Percentiles rank a stretch among this genome's conserved stretches.
Conservation (phyloP, 208 protist species). For the Phytomonas sp. region DNA sequence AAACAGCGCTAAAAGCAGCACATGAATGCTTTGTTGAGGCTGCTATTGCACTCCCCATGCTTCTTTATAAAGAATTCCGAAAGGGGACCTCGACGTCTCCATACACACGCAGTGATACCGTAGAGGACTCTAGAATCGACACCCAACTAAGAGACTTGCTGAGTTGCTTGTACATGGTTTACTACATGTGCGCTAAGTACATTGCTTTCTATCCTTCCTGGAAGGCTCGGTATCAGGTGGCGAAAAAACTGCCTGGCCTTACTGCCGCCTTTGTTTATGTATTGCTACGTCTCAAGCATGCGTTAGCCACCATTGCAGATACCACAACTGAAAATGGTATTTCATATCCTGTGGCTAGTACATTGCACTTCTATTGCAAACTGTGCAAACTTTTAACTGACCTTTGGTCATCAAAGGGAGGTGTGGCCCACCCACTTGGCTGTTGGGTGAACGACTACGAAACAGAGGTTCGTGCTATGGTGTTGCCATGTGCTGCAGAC, state of each 20-base stretch:
- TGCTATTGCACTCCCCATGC: constrained; percentile 9
- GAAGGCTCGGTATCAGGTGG: constrained; percentile 59
- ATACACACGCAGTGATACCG: background rate
- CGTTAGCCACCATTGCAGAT: background rate
- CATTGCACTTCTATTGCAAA: background rate
- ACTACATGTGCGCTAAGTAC: constrained; percentile 24
- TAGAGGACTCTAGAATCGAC: background rate
- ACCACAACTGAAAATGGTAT: background rate
- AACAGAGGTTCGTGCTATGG: constrained; percentile 48
- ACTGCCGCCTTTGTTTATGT: constrained; percentile 20
- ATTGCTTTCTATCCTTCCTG: constrained; percentile 29
- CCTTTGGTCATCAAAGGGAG: background rate
- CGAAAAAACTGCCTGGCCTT: constrained; percentile 36
- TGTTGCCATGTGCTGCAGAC: constrained; percentile 23
- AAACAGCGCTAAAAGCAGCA: constrained; percentile 39
- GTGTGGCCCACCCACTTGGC: constrained; percentile 14
- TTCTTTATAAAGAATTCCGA: background rate
- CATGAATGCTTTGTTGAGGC: constrained; percentile 40
- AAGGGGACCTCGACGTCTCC: background rate
- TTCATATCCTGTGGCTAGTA: background rate
- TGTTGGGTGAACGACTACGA: constrained; percentile 42
- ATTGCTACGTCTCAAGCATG: background rate
- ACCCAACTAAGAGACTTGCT: background rate
- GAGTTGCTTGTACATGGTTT: background rate
- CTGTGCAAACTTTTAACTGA: background rate